phyloP scores from a whole-genome alignment of 441 rosid species.

The Pelargonium citronellum region DNA sequence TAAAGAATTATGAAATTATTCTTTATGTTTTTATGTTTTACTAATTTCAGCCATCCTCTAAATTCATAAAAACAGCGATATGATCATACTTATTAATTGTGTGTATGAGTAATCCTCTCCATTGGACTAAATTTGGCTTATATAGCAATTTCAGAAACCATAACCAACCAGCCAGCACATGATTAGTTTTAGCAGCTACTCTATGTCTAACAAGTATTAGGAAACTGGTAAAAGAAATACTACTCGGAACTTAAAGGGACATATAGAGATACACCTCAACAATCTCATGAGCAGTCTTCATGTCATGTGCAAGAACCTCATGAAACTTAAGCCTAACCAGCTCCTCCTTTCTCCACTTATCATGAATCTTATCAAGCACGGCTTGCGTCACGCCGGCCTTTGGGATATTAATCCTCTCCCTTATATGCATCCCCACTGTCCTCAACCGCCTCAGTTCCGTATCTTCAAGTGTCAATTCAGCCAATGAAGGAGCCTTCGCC shows the following conservation, averaged over 20 bases:
- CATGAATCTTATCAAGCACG: conserved; percentile 79
- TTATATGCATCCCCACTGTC: conserved; percentile 61
- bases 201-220: background rate
- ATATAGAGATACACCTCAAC: conserved; percentile 57
- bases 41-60: background rate
- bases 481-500: conserved; percentile 67
- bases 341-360: conserved; percentile 90
- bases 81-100: no score
- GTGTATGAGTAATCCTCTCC: no score
- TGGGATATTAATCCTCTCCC: conserved; percentile 76
- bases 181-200: background rate
- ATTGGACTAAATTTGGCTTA: background rate
- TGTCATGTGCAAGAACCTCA: conserved; percentile 77
- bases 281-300: conserved; percentile 88
- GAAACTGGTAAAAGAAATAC: background rate
- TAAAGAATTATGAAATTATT: background rate
- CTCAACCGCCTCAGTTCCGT: conserved; percentile 77
- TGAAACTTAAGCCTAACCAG: conserved; percentile 91
- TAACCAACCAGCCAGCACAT: background rate
- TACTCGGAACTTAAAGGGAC: background rate
- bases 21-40: background rate
- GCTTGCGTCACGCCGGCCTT: conserved; percentile 88
- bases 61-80: background rate
- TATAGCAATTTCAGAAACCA: background rate
- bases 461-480: conserved; percentile 84